Conservation (phyloP, 129 eudicot genomes). For the Arctium lappa region DNA sequence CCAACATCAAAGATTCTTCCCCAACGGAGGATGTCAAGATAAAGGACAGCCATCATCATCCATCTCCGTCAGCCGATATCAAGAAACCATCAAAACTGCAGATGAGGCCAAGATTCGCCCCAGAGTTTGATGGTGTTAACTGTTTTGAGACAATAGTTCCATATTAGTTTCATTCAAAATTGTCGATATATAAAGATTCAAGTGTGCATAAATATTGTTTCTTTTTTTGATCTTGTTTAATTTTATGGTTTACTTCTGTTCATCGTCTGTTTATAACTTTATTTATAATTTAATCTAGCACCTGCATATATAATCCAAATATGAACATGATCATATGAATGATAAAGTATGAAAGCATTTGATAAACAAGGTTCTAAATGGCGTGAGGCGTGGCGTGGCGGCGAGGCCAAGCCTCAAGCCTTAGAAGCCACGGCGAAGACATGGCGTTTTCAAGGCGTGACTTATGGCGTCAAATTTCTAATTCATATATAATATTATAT, state of each 20-base stretch:
- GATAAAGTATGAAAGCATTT: too few relatives aligned
- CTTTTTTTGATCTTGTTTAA: not conserved
- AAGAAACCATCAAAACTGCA: slow-evolving; percentile 10
- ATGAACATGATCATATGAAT: too few relatives aligned
- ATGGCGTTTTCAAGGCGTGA: too few relatives aligned
- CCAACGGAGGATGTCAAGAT: not conserved
- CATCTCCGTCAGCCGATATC: not conserved
- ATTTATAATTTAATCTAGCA: too few relatives aligned
- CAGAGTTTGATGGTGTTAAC: slow-evolving; percentile 60
- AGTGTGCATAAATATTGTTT: not conserved
- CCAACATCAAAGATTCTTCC: slow-evolving; percentile 10
- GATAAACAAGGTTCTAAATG: too few relatives aligned
- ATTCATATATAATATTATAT: too few relatives aligned
- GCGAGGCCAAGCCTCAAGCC: too few relatives aligned
- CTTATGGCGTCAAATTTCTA: too few relatives aligned
- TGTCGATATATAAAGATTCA: not conserved
- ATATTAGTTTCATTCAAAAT: not conserved
- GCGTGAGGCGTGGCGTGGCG: too few relatives aligned
- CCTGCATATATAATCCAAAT: too few relatives aligned
- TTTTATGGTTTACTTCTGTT: not conserved
- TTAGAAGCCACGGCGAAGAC: too few relatives aligned
- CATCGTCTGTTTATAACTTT: not conserved
- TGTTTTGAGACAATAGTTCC: slow-evolving; percentile 69
- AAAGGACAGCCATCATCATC: not conserved
- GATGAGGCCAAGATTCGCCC: slow-evolving; percentile 51